phyloP scores from a whole-genome alignment of 169 alveolate genomes.

The Eimeria sp. region DNA sequence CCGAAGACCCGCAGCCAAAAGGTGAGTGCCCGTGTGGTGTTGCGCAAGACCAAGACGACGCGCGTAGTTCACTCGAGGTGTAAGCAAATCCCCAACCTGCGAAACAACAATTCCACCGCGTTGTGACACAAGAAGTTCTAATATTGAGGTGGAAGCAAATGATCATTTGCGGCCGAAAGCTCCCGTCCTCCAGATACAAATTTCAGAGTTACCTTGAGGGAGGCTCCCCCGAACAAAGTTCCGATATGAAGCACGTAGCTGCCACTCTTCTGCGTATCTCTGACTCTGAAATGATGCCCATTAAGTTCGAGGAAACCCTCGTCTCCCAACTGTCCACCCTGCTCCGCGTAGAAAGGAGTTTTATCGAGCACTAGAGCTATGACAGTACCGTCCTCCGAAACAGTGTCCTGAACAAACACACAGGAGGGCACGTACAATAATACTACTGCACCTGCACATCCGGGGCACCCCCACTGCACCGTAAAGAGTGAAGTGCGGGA shows the following conservation, averaged over 20 bases:
- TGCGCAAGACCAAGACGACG: constrained; percentile 94
- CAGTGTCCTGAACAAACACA: constrained; percentile 29
- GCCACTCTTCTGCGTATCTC: constrained; percentile 92
- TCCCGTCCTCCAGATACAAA: not conserved
- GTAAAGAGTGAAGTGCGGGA: not conserved
- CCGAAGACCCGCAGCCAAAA: constrained; percentile 93
- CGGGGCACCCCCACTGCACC: not conserved
- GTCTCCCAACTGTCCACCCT: constrained; percentile 91
- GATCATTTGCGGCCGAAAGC: not conserved
- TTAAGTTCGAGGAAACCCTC: constrained; percentile 84
- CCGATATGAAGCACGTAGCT: constrained; percentile 94
- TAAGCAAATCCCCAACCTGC: constrained; percentile 83
- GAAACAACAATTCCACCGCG: not conserved
- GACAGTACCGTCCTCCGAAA: constrained; percentile 27
- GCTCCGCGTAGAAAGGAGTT: constrained; percentile 94
- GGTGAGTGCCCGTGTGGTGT: constrained; percentile 97
- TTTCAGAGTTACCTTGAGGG: constrained; percentile 48
- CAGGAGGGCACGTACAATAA: not conserved
- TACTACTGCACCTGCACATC: not conserved
- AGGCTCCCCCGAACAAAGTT: constrained; percentile 76
- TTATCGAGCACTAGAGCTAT: constrained; percentile 91
- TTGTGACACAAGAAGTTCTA: not conserved
- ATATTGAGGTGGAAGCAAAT: not conserved
- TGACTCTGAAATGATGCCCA: constrained; percentile 88
- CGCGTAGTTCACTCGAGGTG: constrained; percentile 89